Conservation (phyloP, 2,329 filamentous ascomycete species). For the Penicillium brevicompactum region DNA sequence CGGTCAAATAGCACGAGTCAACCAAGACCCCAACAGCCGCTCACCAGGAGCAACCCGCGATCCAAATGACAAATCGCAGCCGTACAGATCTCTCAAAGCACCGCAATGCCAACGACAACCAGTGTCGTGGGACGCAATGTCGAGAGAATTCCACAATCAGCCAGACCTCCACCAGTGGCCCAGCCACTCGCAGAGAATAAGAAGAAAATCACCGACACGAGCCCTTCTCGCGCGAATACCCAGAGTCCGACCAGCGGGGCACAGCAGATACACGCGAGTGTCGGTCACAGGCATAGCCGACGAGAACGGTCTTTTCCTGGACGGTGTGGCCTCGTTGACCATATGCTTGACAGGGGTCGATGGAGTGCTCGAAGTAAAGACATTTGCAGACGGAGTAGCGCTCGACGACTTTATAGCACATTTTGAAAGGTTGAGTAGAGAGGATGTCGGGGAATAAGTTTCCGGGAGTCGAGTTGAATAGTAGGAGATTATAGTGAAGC, state of each 20-base stretch:
- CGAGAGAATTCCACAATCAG: background rate
- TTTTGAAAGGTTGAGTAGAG: conserved; percentile 44
- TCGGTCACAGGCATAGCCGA: conserved; percentile 74
- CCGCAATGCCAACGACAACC: background rate
- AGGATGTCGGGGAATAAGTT: too few species aligned
- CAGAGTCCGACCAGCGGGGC: conserved; percentile 25
- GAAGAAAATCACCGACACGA: conserved; percentile 10
- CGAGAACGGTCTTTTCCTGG: conserved; percentile 74
- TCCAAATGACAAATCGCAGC: background rate
- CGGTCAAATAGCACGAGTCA: background rate
- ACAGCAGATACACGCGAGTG: conserved; percentile 45
- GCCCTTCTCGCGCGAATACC: conserved; percentile 28
- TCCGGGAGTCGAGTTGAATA: background rate
- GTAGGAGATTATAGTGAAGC: background rate
- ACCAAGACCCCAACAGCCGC: background rate
- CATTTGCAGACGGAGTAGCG: conserved; percentile 85
- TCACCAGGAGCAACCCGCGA: background rate
- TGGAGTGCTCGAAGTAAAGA: conserved; percentile 82
- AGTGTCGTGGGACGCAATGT: background rate
- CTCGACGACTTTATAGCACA: conserved; percentile 89
- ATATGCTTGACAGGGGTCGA: conserved; percentile 79
- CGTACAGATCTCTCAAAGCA: background rate
- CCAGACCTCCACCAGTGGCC: background rate
- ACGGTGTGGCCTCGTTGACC: conserved; percentile 72
- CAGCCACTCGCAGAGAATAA: background rate